A percentile compares a stretch with the other conserved stretches of the same genome.
Evolutionary conservation across 495 filamentous ascomycete genomes (phyloP).

Genomic region (Aspergillus wentii): DNA sequence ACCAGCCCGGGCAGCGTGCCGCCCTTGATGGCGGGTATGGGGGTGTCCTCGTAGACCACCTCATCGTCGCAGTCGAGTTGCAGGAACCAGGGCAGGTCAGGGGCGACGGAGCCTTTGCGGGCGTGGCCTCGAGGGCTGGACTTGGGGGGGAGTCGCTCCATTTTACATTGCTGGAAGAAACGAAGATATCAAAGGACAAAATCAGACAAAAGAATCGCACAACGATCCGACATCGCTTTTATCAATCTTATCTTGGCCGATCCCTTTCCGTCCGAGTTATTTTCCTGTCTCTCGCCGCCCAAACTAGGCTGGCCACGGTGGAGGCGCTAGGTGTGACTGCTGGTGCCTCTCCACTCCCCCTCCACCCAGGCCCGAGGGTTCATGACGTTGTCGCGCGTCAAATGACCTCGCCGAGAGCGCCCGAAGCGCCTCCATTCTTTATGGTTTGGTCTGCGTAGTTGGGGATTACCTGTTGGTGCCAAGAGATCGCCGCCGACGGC

Average conservation of each 20-base stretch:
- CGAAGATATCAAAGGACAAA: neutral
- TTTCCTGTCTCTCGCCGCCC: no score
- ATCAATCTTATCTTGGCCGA: neutral
- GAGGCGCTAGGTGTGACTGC: no score
- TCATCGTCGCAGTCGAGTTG: conserved; percentile 76
- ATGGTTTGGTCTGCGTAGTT: no score
- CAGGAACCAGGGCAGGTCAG: conserved; percentile 55
- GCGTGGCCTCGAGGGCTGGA: neutral
- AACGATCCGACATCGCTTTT: conserved; percentile 1
- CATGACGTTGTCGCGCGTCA: no score
- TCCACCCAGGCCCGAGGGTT: no score
- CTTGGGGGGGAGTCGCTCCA: neutral
- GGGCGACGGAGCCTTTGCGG: neutral
- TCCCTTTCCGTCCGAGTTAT: neutral
- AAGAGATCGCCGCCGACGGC: no score
- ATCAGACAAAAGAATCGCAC: neutral
- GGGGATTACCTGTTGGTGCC: no score
- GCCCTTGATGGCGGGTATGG: conserved; percentile 63
- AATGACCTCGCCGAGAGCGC: no score
- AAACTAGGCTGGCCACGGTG: no score
- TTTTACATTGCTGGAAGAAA: neutral
- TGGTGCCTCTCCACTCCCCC: no score
- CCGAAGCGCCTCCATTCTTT: no score
- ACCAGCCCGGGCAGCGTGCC: conserved; percentile 80
- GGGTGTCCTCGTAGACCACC: conserved; percentile 67